A percentile compares a stretch with the other conserved stretches of the same genome.
Conservation (phyloP, 768 basidiomycete species). For the Russula compacta region DNA sequence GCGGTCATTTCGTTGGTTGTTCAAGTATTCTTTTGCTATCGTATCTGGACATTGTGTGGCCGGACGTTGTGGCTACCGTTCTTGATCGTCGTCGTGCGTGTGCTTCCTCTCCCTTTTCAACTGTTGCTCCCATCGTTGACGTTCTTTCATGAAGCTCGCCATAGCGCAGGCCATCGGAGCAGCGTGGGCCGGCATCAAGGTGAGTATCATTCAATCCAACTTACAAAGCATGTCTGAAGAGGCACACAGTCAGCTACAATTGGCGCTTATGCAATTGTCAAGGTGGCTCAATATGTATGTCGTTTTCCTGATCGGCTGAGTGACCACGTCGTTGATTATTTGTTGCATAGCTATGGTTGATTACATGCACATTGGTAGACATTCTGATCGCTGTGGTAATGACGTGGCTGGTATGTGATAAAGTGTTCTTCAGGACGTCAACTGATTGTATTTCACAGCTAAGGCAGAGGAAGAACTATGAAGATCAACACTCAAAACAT, state of each 20-base stretch:
- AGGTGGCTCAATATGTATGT: background rate
- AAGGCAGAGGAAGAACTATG: background rate
- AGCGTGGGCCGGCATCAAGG: slow-evolving; percentile 7
- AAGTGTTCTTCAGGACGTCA: too few species aligned
- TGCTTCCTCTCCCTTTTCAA: background rate
- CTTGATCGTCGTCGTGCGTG: slow-evolving; percentile 1
- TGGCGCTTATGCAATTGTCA: background rate
- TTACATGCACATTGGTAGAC: slow-evolving; percentile 3
- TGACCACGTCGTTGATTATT: background rate
- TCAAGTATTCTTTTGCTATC: slow-evolving; percentile 28
- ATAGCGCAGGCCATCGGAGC: background rate
- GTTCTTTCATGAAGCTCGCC: background rate
- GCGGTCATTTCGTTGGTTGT: slow-evolving; percentile 23
- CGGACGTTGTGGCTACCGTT: background rate
- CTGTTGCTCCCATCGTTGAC: background rate
- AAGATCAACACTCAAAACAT: background rate
- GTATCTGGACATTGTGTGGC: slow-evolving; percentile 24
- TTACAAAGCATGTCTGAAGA: background rate
- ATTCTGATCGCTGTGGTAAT: slow-evolving; percentile 6
- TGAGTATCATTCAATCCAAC: background rate
- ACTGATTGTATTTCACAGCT: background rate
- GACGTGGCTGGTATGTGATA: slow-evolving; percentile 1
- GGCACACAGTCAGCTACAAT: background rate
- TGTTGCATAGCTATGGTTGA: slow-evolving; percentile 2
- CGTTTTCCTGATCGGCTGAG: background rate